phyloP scores from a whole-genome alignment of 2,329 filamentous ascomycete species.

The Aspergillus aculeatus region DNA sequence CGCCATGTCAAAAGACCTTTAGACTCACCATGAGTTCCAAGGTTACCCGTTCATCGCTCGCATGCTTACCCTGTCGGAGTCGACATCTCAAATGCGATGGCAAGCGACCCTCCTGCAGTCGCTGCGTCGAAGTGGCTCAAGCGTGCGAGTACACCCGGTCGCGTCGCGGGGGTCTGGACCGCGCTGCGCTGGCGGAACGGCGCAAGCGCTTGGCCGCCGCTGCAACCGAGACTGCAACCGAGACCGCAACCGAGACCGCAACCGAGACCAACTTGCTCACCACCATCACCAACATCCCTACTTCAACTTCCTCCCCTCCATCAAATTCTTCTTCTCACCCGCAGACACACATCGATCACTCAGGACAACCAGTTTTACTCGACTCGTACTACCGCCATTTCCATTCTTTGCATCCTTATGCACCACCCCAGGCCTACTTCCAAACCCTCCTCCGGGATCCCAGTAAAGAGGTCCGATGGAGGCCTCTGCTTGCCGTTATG shows the following conservation, averaged over 20 bases:
- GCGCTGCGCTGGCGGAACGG: slow-evolving; percentile 24
- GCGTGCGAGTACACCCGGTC: slow-evolving; percentile 52
- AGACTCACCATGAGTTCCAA: neutral
- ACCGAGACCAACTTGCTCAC: neutral
- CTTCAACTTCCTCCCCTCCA: neutral
- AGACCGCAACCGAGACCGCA: neutral
- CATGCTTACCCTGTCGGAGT: slow-evolving; percentile 36
- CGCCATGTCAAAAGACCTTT: no score
- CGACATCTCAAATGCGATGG: slow-evolving; percentile 51
- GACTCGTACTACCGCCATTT: slow-evolving; percentile 35
- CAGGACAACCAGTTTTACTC: slow-evolving; percentile 19
- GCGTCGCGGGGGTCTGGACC: slow-evolving; percentile 41
- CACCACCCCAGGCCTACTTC: slow-evolving; percentile 25
- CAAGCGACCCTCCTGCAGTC: slow-evolving; percentile 43
- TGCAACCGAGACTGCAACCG: neutral
- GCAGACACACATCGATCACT: neutral
- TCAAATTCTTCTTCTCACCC: no score
- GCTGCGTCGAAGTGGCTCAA: slow-evolving; percentile 44
- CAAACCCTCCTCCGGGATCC: slow-evolving; percentile 15
- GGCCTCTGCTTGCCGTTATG: slow-evolving; percentile 28
- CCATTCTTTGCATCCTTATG: slow-evolving; percentile 30
- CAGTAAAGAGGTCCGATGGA: slow-evolving; percentile 10
- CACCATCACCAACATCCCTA: neutral
- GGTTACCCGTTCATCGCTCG: slow-evolving; percentile 21
- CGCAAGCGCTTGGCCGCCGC: slow-evolving; percentile 17